Evolutionary conservation across 148 eudicot species (phyloP), one percentile per base, ranked within the genome.

Genomic region (Talinum fruticosum): DNA sequence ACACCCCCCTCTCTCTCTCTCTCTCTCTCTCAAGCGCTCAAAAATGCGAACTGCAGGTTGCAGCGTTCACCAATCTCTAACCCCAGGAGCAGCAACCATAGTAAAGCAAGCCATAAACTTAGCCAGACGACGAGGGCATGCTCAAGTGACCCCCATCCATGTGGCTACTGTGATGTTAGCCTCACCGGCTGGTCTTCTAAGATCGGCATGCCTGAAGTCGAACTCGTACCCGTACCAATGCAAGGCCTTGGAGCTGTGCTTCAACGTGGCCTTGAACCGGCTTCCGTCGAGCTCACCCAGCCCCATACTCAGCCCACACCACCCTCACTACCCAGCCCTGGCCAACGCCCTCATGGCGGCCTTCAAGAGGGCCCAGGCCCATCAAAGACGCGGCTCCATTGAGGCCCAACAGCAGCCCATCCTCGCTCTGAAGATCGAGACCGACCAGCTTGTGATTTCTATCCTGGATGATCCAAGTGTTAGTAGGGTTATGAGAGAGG

Each of bases 191-290:
- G 90, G 90, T 45, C 89, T 92, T 30, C 82, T 94, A 16, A 80
- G 86, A 78, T 57, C 70, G 0, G 88, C 99, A 8, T 96, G 99
- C 66, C 85, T 86, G 12, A 92, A 86, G 30, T 89, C 99, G n/a
- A 89, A 91, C 79, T 89, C 97, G 1, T 96, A 93, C 68, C 99
- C 94, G 7, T 89, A 91, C 49, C 99, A 88, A 61, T 93, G 95
- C 79, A 89, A 86, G 80, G 99, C 99, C 30, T 89, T 96, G 0
- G 97, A 96, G 86, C 94, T 96, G 54, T 96, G 97, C 82, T 93
- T 96, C 88, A 93, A 93, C 72, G 99, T 96, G 0, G 99, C 99
- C 79, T 83, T 96, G 21, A 96, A 96, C 86, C 94, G 99, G 41
- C 88, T 90, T 36, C 93, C 91, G 0, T 85, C 93, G 32, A 82